A percentile compares a stretch with the other conserved stretches of the same genome.
These are phyloP conservation scores for Teunomyces funiuensis DNA, from an alignment of 805 yeast genomes.

Conservation along the genomic window DNA sequence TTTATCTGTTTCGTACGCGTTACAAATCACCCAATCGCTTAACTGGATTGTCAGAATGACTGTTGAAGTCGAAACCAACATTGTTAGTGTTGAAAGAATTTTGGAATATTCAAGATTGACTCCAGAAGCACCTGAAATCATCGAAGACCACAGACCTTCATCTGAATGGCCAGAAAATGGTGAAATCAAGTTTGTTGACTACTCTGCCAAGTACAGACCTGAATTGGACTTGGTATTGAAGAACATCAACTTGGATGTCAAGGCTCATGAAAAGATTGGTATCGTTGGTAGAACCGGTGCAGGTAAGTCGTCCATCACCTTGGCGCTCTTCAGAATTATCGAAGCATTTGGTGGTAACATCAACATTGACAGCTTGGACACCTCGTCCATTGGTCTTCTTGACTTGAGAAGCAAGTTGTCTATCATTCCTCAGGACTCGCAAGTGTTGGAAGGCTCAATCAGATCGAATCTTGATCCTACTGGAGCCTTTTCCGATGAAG, in stretches of 20 bases:
- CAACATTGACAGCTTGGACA: slow-evolving; percentile 34
- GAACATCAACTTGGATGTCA: slow-evolving; percentile 35
- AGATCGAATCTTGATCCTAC: slow-evolving; percentile 45
- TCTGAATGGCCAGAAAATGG: slow-evolving; percentile 40
- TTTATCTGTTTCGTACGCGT: slow-evolving; percentile 87
- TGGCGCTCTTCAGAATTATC: slow-evolving; percentile 44
- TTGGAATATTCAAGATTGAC: slow-evolving; percentile 78
- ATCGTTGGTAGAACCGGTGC: slow-evolving; percentile 50
- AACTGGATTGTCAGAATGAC: slow-evolving; percentile 99
- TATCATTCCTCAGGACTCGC: slow-evolving; percentile 48
- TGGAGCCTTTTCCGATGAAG: slow-evolving; percentile 32
- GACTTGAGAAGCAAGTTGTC: slow-evolving; percentile 44
- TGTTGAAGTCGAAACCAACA: slow-evolving; percentile 95
- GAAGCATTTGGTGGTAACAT: slow-evolving; percentile 40
- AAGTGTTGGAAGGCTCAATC: slow-evolving; percentile 44
- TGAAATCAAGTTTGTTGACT: slow-evolving; percentile 34
- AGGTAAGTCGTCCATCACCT: slow-evolving; percentile 45
- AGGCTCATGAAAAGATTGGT: slow-evolving; percentile 42
- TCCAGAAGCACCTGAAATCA: slow-evolving; percentile 80
- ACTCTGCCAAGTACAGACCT: slow-evolving; percentile 44
- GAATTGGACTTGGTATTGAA: slow-evolving; percentile 44
- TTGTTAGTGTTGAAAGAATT: slow-evolving; percentile 94
- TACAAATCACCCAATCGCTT: slow-evolving; percentile 88
- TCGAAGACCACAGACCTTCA: slow-evolving; percentile 63
- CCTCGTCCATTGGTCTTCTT: slow-evolving; percentile 38